Conservation (phyloP, 495 filamentous ascomycete species). For the Emericellopsis terricola region DNA sequence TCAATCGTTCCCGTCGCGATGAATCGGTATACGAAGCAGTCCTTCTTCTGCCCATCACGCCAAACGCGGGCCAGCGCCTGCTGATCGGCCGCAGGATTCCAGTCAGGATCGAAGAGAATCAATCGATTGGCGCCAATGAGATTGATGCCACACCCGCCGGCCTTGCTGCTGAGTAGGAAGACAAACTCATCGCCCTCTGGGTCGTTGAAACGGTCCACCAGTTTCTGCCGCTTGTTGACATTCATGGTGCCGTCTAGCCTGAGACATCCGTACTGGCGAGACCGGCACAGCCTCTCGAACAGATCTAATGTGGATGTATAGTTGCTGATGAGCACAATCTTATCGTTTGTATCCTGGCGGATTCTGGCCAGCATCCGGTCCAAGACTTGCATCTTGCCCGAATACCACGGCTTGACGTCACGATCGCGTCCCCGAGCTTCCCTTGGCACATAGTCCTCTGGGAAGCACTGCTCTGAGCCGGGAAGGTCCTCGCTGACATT, state of each 20-base stretch:
- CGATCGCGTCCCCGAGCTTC: constrained; percentile 78
- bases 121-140: constrained; percentile 94
- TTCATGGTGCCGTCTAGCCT: constrained; percentile 95
- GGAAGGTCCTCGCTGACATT: constrained; percentile 71
- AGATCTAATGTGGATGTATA: constrained; percentile 95
- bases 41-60: constrained; percentile 98
- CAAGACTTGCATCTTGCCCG: constrained; percentile 95
- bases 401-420: constrained; percentile 91
- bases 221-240: constrained; percentile 88
- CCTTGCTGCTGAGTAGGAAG: constrained; percentile 90
- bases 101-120: constrained; percentile 95
- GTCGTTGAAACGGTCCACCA: constrained; percentile 97
- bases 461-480: constrained; percentile 66
- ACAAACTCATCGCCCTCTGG: constrained; percentile 82
- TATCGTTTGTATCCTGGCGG: constrained; percentile 91
- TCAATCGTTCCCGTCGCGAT: constrained; percentile 97
- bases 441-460: constrained; percentile 76
- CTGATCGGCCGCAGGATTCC: constrained; percentile 97
- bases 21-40: constrained; percentile 98
- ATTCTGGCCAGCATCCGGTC: constrained; percentile 97
- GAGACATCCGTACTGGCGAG: constrained; percentile 65
- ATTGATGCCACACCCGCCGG: constrained; percentile 92
- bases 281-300: constrained; percentile 80
- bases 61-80: constrained; percentile 94
- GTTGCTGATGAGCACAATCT: constrained; percentile 97